A percentile compares a stretch with the other conserved stretches of the same genome.
Conservation (phyloP, 2,329 filamentous ascomycete species). For the Aspergillus oerlinghausenensis region DNA sequence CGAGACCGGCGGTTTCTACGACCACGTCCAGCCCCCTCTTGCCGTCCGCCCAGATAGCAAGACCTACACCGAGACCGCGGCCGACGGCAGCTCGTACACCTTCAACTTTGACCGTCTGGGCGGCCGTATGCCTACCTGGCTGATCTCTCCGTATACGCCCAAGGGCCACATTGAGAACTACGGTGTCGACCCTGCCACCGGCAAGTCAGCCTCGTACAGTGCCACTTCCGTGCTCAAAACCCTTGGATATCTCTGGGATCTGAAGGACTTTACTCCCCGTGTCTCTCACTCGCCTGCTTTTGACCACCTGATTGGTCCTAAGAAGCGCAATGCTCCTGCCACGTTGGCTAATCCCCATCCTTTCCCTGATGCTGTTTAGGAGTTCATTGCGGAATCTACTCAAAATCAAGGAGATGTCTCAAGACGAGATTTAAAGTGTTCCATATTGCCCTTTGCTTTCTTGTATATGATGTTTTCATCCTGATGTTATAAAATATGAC, state of each 20-base stretch:
- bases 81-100: constrained; percentile 23
- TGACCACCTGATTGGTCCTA: constrained; percentile 22
- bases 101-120: constrained; percentile 25
- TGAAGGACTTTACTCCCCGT: constrained; percentile 26
- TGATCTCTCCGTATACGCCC: constrained; percentile 25
- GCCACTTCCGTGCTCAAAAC: constrained; percentile 30
- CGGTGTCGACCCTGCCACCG: constrained; percentile 23
- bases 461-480: neutral
- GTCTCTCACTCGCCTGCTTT: constrained; percentile 27
- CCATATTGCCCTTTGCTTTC: neutral
- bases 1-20: constrained; percentile 35
- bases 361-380: constrained; percentile 18
- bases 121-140: constrained; percentile 28
- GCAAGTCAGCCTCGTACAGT: constrained; percentile 21
- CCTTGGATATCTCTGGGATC: constrained; percentile 27
- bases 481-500: too few relatives aligned
- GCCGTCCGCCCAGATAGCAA: constrained; percentile 31
- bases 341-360: constrained; percentile 19
- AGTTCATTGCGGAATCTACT: neutral
- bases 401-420: neutral
- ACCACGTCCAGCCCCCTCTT: constrained; percentile 32
- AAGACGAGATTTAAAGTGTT: neutral
- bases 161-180: constrained; percentile 25
- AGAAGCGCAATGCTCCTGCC: constrained; percentile 6
- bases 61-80: constrained; percentile 30